Evolutionary conservation across 1,139 yeast genomes (phyloP).

Genomic region (Saccharomyces hybrid): DNA sequence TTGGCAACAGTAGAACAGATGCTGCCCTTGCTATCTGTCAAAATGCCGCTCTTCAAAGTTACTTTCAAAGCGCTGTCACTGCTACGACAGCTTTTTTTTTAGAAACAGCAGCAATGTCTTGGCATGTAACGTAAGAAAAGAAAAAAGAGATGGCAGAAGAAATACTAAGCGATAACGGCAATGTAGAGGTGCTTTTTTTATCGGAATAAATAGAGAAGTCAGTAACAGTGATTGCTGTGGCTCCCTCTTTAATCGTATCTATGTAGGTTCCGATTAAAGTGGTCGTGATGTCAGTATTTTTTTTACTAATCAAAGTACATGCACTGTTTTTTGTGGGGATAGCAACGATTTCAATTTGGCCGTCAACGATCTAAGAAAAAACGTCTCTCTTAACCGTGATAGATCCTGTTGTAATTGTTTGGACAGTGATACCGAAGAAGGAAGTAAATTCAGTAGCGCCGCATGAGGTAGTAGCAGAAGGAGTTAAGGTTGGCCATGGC

Average conservation of each 20-base stretch:
- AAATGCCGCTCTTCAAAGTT: conserved; percentile 46
- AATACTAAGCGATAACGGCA: conserved; percentile 5
- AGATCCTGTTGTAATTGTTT: not conserved
- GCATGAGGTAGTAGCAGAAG: not conserved
- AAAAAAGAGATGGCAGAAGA: conserved; percentile 37
- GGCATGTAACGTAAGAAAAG: conserved; percentile 21
- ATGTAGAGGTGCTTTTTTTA: conserved; percentile 6
- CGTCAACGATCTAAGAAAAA: not conserved
- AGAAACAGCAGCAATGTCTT: conserved; percentile 14
- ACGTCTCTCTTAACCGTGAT: not conserved
- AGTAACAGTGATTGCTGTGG: conserved; percentile 16
- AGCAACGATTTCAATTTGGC: conserved; percentile 1
- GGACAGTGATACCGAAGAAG: not conserved
- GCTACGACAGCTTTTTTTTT: conserved; percentile 42
- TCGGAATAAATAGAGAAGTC: conserved; percentile 5
- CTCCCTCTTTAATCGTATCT: not conserved
- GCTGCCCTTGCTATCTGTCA: conserved; percentile 62
- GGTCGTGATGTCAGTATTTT: conserved; percentile 2
- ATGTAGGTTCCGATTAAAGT: conserved; percentile 7
- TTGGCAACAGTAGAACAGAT: conserved; percentile 77
- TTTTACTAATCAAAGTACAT: not conserved
- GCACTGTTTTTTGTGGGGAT: conserved; percentile 4
- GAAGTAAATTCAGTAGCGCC: not conserved
- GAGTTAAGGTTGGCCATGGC: conserved; percentile 1
- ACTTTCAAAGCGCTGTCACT: conserved; percentile 47